These are phyloP conservation scores for Eucalyptus polyanthemos DNA, from an alignment of 345 rosid genomes.

Conservation along the genomic window DNA sequence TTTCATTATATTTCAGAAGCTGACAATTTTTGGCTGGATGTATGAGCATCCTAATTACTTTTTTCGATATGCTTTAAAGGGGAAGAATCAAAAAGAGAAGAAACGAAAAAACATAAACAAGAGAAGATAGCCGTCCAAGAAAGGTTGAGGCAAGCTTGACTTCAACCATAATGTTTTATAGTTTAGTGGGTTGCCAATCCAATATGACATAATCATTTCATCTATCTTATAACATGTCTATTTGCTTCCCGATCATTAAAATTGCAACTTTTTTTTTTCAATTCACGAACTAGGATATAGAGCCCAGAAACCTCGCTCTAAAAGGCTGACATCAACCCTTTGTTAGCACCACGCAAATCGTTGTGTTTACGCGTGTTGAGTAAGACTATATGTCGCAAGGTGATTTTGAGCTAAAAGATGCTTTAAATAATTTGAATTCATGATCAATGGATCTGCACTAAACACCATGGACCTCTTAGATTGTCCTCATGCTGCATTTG, in stretches of 20 bases:
- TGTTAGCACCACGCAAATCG: background rate
- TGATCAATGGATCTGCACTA: no score
- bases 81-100: no score
- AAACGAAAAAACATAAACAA: background rate
- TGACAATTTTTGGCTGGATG: no score
- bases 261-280: background rate
- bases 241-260: background rate
- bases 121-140: background rate
- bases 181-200: background rate
- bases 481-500: no score
- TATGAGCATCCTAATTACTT: no score
- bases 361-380: no score
- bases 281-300: background rate
- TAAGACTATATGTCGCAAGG: background rate
- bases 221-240: background rate
- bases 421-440: background rate
- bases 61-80: background rate
- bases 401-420: background rate
- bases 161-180: background rate
- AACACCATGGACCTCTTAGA: no score
- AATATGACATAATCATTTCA: no score
- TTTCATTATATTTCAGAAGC: no score
- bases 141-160: background rate
- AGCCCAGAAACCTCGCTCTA: background rate
- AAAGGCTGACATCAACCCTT: background rate